phyloP scores from a whole-genome alignment of 2,329 filamentous ascomycete species.

The Penicillium sp. region DNA sequence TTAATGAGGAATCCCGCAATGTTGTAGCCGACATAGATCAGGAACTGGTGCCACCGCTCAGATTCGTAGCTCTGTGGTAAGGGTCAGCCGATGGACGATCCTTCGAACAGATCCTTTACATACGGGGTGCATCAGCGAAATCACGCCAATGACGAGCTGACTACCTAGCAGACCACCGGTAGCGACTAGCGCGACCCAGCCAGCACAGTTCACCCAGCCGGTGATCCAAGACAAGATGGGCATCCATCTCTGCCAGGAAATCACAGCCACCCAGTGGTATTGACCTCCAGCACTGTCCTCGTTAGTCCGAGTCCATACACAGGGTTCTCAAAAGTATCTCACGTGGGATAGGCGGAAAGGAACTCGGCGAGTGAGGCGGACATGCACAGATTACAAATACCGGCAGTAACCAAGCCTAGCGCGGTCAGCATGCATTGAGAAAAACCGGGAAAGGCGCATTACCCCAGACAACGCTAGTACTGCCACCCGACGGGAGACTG shows the following conservation, averaged over 20 bases:
- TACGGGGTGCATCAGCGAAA: conserved; percentile 59
- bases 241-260: conserved; percentile 61
- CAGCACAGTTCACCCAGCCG: conserved; percentile 69
- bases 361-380: conserved; percentile 71
- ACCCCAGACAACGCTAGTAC: conserved; percentile 74
- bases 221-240: conserved; percentile 68
- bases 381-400: conserved; percentile 69
- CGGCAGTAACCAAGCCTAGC: conserved; percentile 54
- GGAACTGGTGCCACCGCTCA: conserved; percentile 69
- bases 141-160: conserved; percentile 65
- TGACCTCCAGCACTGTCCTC: conserved; percentile 55
- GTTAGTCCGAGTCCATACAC: conserved; percentile 9
- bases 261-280: conserved; percentile 69
- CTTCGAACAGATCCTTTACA: not conserved
- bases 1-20: conserved; percentile 64
- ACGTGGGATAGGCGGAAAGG: conserved; percentile 62
- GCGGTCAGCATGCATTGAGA: not conserved
- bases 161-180: conserved; percentile 68
- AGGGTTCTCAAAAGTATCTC: conserved; percentile 8
- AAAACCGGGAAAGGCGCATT: conserved; percentile 3
- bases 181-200: conserved; percentile 67
- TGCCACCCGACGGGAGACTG: conserved; percentile 69
- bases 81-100: not conserved
- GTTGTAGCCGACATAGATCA: conserved; percentile 68
- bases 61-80: conserved; percentile 47